These are phyloP conservation scores for Trematosphaeria pertusa DNA, from an alignment of 2,329 filamentous ascomycete genomes.

Conservation along the genomic window DNA sequence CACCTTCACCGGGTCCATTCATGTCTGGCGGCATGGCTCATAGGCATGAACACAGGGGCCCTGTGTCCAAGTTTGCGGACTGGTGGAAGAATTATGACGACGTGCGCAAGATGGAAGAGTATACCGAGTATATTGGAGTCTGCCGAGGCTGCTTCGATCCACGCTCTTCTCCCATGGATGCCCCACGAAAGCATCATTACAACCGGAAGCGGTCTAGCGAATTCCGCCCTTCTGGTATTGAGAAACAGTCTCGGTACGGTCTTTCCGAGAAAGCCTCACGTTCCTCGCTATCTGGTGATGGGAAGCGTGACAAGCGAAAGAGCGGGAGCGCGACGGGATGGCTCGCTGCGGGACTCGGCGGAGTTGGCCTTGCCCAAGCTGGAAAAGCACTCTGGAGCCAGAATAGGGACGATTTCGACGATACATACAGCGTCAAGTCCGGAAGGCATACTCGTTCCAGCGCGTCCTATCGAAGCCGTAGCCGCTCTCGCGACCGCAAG, in stretches of 20 bases:
- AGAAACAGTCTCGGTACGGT: conserved; percentile 64
- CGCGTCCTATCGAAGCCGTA: conserved; percentile 41
- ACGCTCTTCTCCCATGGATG: conserved; percentile 61
- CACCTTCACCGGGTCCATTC: conserved; percentile 28
- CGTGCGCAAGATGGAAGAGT: conserved; percentile 71
- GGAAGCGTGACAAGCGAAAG: conserved; percentile 47
- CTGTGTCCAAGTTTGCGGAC: conserved; percentile 63
- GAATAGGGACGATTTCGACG: conserved; percentile 62
- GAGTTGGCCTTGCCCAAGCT: conserved; percentile 59
- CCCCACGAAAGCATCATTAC: conserved; percentile 67
- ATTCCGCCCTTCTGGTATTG: conserved; percentile 55
- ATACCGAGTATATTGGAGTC: conserved; percentile 70
- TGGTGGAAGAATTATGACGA: conserved; percentile 70
- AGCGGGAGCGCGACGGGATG: conserved; percentile 56
- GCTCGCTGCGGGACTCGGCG: conserved; percentile 62
- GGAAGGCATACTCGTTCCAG: conserved; percentile 51
- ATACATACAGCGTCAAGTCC: conserved; percentile 66
- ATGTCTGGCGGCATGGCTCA: conserved; percentile 52
- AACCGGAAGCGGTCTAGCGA: conserved; percentile 57
- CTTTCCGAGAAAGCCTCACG: conserved; percentile 40
- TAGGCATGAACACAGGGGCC: conserved; percentile 61
- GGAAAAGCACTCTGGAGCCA: conserved; percentile 61
- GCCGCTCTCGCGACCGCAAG: conserved; percentile 48
- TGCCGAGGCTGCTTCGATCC: conserved; percentile 72
- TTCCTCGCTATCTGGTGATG: conserved; percentile 43